These are phyloP conservation scores for Aegilops tauschii DNA, from an alignment of 176 grass and related monocot genomes.

Conservation along the genomic window DNA sequence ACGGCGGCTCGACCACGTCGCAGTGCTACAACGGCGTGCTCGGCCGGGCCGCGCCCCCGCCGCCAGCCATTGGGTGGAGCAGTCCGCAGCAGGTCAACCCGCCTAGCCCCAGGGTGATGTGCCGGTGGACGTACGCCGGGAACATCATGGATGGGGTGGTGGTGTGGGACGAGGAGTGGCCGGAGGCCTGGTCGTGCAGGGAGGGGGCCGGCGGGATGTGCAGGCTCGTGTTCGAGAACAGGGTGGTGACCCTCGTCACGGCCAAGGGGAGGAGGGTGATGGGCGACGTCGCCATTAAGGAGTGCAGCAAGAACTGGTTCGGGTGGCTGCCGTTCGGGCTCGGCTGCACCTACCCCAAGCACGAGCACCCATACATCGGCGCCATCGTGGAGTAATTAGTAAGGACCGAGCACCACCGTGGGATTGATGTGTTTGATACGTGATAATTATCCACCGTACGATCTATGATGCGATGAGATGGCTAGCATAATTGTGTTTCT, in stretches of 20 bases:
- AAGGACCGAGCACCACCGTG: too few species aligned
- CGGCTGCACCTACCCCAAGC: not conserved
- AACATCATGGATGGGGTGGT: conserved; percentile 18
- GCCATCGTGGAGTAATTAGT: not conserved
- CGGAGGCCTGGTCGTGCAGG: conserved; percentile 24
- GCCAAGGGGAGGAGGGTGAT: conserved; percentile 5
- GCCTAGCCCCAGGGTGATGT: not conserved
- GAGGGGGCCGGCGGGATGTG: not conserved
- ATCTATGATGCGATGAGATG: not conserved
- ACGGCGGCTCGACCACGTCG: not conserved
- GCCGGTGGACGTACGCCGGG: not conserved
- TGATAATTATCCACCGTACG: not conserved
- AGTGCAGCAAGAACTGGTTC: conserved; percentile 8
- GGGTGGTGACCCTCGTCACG: conserved; percentile 23
- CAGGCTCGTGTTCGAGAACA: conserved; percentile 20
- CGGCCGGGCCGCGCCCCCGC: not conserved
- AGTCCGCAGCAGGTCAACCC: too few species aligned
- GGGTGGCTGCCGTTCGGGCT: not conserved
- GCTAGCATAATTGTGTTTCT: not conserved
- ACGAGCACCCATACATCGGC: not conserved
- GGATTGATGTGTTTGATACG: not conserved
- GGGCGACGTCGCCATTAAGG: conserved; percentile 16
- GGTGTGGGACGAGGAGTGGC: conserved; percentile 29
- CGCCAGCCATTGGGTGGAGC: too few species aligned
- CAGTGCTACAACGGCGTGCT: not conserved